Conservation (phyloP, 208 protist species). For the Wallacemonas collosoma region DNA sequence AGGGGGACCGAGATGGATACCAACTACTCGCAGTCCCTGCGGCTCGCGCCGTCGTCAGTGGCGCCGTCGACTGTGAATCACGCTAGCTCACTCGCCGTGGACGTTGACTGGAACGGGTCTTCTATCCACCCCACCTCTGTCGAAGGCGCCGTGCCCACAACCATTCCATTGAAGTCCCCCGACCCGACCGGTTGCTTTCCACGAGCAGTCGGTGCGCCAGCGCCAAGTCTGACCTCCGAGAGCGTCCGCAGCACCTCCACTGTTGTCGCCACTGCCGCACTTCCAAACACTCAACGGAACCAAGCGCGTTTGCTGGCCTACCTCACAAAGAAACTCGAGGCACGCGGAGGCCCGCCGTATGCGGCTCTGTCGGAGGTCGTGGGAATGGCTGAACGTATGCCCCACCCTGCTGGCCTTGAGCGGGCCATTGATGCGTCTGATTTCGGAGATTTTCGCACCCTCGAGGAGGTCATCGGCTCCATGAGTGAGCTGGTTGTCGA, state of each 20-base stretch:
- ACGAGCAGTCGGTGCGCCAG: not conserved
- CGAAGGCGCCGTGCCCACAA: too few relatives aligned
- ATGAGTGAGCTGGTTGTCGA: slow-evolving; percentile 6
- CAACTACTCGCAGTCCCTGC: too few relatives aligned
- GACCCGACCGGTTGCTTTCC: too few relatives aligned
- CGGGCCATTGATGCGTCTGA: not conserved
- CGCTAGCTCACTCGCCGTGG: too few relatives aligned
- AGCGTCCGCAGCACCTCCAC: not conserved
- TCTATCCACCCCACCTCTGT: too few relatives aligned
- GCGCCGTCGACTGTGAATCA: too few relatives aligned
- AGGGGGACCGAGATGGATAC: too few relatives aligned
- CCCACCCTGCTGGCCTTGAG: not conserved
- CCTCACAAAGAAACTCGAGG: not conserved
- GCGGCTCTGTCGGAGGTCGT: not conserved
- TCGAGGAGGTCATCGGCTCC: not conserved
- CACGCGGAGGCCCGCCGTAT: not conserved
- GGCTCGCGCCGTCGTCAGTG: too few relatives aligned
- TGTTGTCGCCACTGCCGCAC: not conserved
- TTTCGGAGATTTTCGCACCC: not conserved
- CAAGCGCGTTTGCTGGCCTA: not conserved
- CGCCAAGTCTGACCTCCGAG: not conserved
- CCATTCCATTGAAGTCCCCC: too few relatives aligned
- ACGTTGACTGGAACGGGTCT: too few relatives aligned
- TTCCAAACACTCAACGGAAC: not conserved
- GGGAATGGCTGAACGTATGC: not conserved